Conservation (phyloP, 352 stramenopile species). For the Peronospora belbahrii region DNA sequence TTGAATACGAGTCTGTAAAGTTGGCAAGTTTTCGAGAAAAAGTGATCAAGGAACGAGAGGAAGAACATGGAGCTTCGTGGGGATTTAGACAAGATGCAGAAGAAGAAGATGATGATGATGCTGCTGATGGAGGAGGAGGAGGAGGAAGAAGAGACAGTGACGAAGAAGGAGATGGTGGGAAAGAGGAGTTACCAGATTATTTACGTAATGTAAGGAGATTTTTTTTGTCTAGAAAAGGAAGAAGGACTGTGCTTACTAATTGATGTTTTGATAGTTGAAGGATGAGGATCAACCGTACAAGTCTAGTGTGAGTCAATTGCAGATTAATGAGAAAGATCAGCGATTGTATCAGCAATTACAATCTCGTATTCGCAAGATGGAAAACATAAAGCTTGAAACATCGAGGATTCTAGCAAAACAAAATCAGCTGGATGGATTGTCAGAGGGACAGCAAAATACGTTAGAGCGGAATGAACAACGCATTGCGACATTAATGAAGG, state of each 20-base stretch:
- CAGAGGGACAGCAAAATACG: conserved; percentile 51
- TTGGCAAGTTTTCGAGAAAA: conserved; percentile 31
- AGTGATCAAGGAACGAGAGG: conserved; percentile 15
- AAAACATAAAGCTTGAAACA: conserved; percentile 67
- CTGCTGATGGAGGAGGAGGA: conserved; percentile 73
- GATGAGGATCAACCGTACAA: conserved; percentile 43
- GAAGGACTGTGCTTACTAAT: not conserved
- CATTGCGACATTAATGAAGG: conserved; percentile 47
- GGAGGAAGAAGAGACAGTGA: conserved; percentile 29
- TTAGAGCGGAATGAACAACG: conserved; percentile 56
- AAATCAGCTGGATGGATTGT: conserved; percentile 46
- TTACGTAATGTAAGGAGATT: conserved; percentile 41
- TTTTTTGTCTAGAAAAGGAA: not conserved
- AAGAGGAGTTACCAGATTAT: conserved; percentile 58
- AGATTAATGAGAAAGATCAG: conserved; percentile 61
- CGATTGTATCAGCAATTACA: conserved; percentile 78
- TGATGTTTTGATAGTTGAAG: conserved; percentile 32
- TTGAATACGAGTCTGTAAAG: conserved; percentile 69
- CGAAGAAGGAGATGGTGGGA: conserved; percentile 13
- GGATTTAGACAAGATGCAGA: conserved; percentile 81
- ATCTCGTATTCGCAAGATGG: conserved; percentile 74
- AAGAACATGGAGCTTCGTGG: conserved; percentile 50
- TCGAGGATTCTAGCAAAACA: conserved; percentile 68
- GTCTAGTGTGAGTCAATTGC: conserved; percentile 35
- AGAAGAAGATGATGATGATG: conserved; percentile 35